phyloP scores from a whole-genome alignment of 2,329 filamentous ascomycete species.

The Diaporthe ilicicola region DNA sequence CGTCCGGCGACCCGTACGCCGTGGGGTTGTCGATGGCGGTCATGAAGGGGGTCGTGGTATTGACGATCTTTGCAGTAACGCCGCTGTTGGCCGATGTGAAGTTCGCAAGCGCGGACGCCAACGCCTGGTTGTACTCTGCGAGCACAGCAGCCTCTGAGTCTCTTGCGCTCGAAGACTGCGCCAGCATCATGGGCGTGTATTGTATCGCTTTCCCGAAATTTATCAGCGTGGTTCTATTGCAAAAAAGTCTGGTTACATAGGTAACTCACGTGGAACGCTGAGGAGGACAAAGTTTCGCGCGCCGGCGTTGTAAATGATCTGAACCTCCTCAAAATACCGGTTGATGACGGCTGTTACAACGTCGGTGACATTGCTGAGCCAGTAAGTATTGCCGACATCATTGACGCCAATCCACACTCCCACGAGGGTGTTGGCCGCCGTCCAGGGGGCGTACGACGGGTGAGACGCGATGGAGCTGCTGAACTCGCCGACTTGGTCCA shows the following conservation, averaged over 20 bases:
- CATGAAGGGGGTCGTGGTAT: constrained; percentile 52
- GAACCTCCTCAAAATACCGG: constrained; percentile 51
- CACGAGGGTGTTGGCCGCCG: constrained; percentile 53
- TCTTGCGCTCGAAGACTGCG: constrained; percentile 37
- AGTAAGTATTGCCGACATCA: constrained; percentile 61
- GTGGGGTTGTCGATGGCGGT: constrained; percentile 51
- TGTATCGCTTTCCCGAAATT: constrained; percentile 46
- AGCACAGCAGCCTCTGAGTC: constrained; percentile 46
- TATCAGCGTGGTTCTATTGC: neutral
- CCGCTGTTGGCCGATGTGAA: constrained; percentile 48
- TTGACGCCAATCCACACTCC: constrained; percentile 54
- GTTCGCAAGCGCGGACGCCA: constrained; percentile 40
- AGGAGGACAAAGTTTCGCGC: constrained; percentile 67
- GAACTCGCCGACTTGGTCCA: constrained; percentile 60
- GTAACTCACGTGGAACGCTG: constrained; percentile 59
- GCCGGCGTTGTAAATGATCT: constrained; percentile 59
- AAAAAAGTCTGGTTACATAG: fast-evolving
- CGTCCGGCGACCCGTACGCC: constrained; percentile 51
- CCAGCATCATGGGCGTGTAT: constrained; percentile 47
- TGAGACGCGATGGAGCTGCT: constrained; percentile 43
- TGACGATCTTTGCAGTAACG: constrained; percentile 46
- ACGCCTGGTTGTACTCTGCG: constrained; percentile 47
- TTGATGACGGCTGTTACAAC: constrained; percentile 52
- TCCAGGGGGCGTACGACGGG: constrained; percentile 51
- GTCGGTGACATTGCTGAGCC: constrained; percentile 36